Evolutionary conservation across 345 rosid species (phyloP), one percentile per base, ranked within the genome.

Genomic region (Boechera divaricarpa): DNA sequence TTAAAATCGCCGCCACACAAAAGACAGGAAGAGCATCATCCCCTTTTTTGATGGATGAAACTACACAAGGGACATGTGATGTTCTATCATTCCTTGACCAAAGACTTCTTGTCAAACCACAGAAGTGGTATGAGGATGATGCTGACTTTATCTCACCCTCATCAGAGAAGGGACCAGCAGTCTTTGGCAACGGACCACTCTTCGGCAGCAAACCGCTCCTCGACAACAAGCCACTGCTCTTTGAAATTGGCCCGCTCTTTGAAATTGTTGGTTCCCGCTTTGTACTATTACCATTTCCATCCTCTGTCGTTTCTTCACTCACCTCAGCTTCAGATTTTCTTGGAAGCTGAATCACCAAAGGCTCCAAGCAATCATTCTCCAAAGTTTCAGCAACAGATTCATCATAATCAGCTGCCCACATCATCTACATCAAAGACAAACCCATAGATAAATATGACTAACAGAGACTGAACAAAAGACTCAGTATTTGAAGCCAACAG

Each of bases 321-420:
- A 69, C 78, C 73, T 85, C 88, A n/a, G 61, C 79, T 64, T 70
- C 84, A 67, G 86, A 58, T 60, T 88, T 85, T 10, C 72, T 67
- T 10, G 88, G 87, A 74, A 84, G 68, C 68, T 85, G 86, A 65
- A 93, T 67, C 79, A 84, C 79, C 86, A 93, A 82, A 35, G 93
- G 85, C 83, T 89, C 90, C 65, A 87, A 78, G 78, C 97, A 93
- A 71, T 85, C 83, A 75, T 85, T 88, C 82, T 80, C 96, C 77
- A 93, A 77, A 73, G 78, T 69, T 83, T 80, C 79, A 38, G 77
- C 76, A 48, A 78, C 13, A 57, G 91, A 84, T 74, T 91, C 90
- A 58, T 91, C 93, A 78, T 82, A 93, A 82, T 91, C 98, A 81
- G 97, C 94, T 79, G 97, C 98, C 98, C 98, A 93, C 90, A 93